Conservation (phyloP, 2,329 filamentous ascomycete genomes). For the Claviceps pazoutovae region DNA sequence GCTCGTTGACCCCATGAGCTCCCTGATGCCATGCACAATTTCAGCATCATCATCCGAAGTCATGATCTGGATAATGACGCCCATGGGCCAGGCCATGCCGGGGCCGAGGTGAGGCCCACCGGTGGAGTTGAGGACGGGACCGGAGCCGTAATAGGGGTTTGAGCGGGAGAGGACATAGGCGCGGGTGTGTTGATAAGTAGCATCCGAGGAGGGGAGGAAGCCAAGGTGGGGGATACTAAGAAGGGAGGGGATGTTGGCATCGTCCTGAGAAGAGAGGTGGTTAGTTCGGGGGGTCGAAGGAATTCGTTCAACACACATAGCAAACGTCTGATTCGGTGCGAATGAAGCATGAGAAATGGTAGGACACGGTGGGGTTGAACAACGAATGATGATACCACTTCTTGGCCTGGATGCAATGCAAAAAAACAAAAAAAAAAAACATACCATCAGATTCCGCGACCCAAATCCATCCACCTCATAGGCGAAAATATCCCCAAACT, state of each 20-base stretch:
- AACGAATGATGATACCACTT: too few relatives aligned
- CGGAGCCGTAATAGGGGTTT: constrained; percentile 59
- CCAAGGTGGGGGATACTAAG: constrained; percentile 47
- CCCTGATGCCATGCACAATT: constrained; percentile 49
- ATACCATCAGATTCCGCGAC: constrained; percentile 40
- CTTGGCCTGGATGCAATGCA: too few relatives aligned
- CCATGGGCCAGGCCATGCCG: constrained; percentile 79
- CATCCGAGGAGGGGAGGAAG: constrained; percentile 42
- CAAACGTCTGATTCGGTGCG: background rate
- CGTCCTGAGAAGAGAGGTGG: constrained; percentile 24
- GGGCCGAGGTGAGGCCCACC: constrained; percentile 43
- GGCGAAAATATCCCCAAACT: constrained; percentile 51
- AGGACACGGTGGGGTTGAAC: too few relatives aligned
- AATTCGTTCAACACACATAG: background rate
- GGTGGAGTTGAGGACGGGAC: constrained; percentile 35
- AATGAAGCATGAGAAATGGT: too few relatives aligned
- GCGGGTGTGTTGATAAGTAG: constrained; percentile 59
- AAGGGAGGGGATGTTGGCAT: constrained; percentile 49
- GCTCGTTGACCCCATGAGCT: constrained; percentile 55
- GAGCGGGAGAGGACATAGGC: constrained; percentile 56
- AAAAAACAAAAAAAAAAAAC: background rate
- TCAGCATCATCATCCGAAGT: constrained; percentile 64
- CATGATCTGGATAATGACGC: constrained; percentile 63
- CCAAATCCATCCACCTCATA: constrained; percentile 60
- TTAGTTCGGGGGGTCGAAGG: background rate